Base-by-base conservation (phyloP, 257 asterid genomes). In the Solanum arcanum region DNA sequence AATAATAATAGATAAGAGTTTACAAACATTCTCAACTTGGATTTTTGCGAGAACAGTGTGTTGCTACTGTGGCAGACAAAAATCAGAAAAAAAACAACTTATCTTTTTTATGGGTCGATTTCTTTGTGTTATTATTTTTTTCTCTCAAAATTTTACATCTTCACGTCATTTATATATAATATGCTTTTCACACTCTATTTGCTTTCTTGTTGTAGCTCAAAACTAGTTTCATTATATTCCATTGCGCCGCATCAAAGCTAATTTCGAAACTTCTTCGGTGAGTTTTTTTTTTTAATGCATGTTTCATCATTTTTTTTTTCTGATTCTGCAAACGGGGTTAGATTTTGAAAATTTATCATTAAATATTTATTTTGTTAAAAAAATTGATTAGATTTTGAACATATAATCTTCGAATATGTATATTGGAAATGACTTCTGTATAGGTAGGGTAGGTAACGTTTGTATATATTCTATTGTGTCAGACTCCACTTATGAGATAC, bases 1-100 rank as follows among this genome's bases (percentile, higher is more conserved):
- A 91, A 90, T 78, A 91, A 90, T 83, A 90, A 90, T 86, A 88
- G 86, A 87, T 84, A 88, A 87, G 88, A 68, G 87, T 84, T 82
- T 81, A 91, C 89, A 93, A 93, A 91, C 97, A 91, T 91, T 93
- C 93, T 86, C 90, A 87, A 90, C 83, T 93, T 93, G 94, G 90
- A 77, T 92, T 94, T 93, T 92, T 78, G 92, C 69, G 95, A 91
- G 83, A 91, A 93, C 97, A 94, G 90, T 83, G 94, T 94, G 97
- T 93, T 93, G 86, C 91, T 23, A 87, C 93, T 92, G 95, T 94
- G 98, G 96, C 94, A 91, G 88, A 84, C 98, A 93, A 92, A 90
- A 91, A 89, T 46, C 1, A 27, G n/a, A 31, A 46, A 78, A 78
- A 37, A 75, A 92, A 93, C 93, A 90, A 90, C 94, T 89, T 92